These are phyloP conservation scores for Yamadazyma mexicana DNA, from an alignment of 1,139 yeast species.

Conservation along the genomic window DNA sequence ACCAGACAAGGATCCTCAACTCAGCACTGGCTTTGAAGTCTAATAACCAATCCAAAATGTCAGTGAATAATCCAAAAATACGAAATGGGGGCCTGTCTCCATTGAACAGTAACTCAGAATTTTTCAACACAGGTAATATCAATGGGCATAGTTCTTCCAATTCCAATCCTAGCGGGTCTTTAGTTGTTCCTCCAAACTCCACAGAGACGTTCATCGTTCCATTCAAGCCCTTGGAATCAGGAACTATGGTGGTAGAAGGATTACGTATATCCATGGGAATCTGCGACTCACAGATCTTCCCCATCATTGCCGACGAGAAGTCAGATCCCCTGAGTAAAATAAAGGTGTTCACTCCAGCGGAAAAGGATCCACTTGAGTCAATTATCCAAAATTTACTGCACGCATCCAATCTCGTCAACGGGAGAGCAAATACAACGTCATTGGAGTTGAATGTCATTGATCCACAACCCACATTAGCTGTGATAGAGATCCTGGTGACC, in stretches of 20 bases:
- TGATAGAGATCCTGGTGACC: conserved; percentile 53
- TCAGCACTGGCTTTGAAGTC: conserved; percentile 5
- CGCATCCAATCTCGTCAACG: conserved; percentile 14
- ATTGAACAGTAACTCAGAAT: conserved; percentile 2
- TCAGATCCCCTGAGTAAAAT: neutral
- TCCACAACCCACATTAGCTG: conserved; percentile 64
- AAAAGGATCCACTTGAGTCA: conserved; percentile 15
- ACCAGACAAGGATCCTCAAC: conserved; percentile 6
- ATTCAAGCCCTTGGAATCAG: conserved; percentile 34
- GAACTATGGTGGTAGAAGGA: conserved; percentile 33
- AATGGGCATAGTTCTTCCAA: conserved; percentile 4
- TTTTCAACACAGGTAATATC: neutral
- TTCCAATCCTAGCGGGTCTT: conserved; percentile 3
- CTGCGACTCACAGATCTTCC: conserved; percentile 33
- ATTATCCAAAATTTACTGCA: conserved; percentile 23
- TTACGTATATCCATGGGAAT: conserved; percentile 28
- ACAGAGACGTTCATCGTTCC: conserved; percentile 33
- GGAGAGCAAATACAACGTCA: conserved; percentile 20
- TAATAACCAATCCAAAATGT: conserved; percentile 9
- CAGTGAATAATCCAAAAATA: conserved; percentile 13
- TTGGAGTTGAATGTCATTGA: conserved; percentile 48
- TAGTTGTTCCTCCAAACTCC: conserved; percentile 29
- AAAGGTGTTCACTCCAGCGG: conserved; percentile 4
- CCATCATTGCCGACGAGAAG: conserved; percentile 28
- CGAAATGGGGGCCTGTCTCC: conserved; percentile 7